Conservation (phyloP, 2,329 filamentous ascomycete species). For the Fulvia fulva region DNA sequence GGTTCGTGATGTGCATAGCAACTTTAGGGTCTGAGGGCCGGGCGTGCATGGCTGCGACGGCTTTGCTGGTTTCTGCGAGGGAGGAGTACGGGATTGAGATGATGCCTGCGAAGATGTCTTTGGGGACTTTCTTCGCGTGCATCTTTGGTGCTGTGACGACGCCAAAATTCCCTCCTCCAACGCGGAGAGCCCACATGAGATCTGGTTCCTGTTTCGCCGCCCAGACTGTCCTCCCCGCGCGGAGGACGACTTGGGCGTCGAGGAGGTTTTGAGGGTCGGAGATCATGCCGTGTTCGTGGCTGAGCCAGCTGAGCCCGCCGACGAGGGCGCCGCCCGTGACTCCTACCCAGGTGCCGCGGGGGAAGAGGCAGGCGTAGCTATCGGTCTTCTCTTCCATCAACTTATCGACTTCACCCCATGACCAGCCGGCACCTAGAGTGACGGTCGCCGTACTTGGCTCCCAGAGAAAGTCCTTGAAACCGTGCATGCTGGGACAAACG, state of each 20-base stretch:
- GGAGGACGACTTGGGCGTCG: slow-evolving; percentile 38
- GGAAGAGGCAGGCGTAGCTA: slow-evolving; percentile 36
- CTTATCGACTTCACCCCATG: slow-evolving; percentile 37
- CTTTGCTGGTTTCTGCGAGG: slow-evolving; percentile 21
- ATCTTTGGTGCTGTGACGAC: slow-evolving; percentile 30
- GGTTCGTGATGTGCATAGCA: slow-evolving; percentile 30
- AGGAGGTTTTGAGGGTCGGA: slow-evolving; percentile 41
- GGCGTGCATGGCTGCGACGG: slow-evolving; percentile 23
- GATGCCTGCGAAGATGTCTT: slow-evolving; percentile 26
- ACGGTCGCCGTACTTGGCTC: slow-evolving; percentile 31
- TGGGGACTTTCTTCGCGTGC: slow-evolving; percentile 26
- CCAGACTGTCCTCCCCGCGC: slow-evolving; percentile 38
- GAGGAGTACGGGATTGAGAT: slow-evolving; percentile 22
- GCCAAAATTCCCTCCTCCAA: slow-evolving; percentile 37
- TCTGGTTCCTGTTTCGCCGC: slow-evolving; percentile 37
- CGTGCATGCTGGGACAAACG: slow-evolving; percentile 37
- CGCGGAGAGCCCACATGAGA: slow-evolving; percentile 41
- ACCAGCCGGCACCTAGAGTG: slow-evolving; percentile 36
- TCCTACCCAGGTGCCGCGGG: slow-evolving; percentile 38
- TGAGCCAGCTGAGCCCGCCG: slow-evolving; percentile 41
- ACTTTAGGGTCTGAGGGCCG: slow-evolving; percentile 27
- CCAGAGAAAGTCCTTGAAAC: slow-evolving; percentile 38
- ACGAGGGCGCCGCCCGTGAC: slow-evolving; percentile 37
- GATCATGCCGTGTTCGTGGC: slow-evolving; percentile 36
- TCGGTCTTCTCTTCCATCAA: slow-evolving; percentile 35